Conservation (phyloP, 2,329 filamentous ascomycete genomes). For the Penicillium sp. region DNA sequence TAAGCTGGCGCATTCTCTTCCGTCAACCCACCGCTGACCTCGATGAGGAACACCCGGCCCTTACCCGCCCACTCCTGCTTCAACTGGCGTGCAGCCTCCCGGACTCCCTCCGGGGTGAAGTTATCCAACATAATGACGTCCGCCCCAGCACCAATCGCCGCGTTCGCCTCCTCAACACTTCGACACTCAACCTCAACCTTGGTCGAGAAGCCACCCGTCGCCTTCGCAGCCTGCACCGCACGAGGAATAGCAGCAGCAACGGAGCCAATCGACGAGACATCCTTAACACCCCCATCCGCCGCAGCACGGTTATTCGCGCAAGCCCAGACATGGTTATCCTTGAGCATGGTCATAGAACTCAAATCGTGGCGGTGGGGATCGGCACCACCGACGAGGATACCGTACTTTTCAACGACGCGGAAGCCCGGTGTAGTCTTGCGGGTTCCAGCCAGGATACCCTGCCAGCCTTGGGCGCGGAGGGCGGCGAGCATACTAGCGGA, state of each 20-base stretch:
- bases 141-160: constrained; percentile 85
- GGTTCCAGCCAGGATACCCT: constrained; percentile 84
- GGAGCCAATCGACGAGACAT: constrained; percentile 17
- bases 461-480: constrained; percentile 66
- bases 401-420: constrained; percentile 94
- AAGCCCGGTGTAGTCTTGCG: constrained; percentile 97
- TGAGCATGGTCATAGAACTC: constrained; percentile 95
- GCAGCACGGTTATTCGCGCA: constrained; percentile 54
- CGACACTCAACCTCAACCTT: constrained; percentile 98
- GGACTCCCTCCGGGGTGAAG: constrained; percentile 77
- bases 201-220: constrained; percentile 80
- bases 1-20: constrained; percentile 79
- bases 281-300: constrained; percentile 16
- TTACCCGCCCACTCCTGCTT: constrained; percentile 76
- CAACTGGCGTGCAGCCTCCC: constrained; percentile 68
- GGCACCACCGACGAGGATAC: constrained; percentile 89
- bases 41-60: constrained; percentile 72
- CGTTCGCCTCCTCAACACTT: constrained; percentile 81
- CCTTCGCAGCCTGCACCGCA: constrained; percentile 79
- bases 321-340: constrained; percentile 98
- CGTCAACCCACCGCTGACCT: constrained; percentile 88
- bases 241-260: constrained; percentile 69
- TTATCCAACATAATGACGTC: constrained; percentile 98
- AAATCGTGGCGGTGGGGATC: constrained; percentile 91
- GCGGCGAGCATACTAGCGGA: constrained; percentile 47